These are phyloP conservation scores for Pogostemon cablin DNA, from an alignment of 257 asterid genomes.

Conservation along the genomic window DNA sequence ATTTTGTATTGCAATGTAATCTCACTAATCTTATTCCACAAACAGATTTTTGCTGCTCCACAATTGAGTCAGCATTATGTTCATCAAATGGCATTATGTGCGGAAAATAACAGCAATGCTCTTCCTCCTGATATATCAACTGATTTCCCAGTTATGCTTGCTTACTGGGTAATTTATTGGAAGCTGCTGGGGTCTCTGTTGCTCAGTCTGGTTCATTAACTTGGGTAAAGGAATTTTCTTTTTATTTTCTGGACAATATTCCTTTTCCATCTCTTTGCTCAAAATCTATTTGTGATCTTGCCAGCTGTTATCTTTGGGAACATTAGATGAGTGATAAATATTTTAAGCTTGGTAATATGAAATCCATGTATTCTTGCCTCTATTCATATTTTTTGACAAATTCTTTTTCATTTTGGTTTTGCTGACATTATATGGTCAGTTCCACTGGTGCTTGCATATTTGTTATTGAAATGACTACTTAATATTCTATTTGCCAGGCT, in stretches of 20 bases:
- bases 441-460: too few species aligned
- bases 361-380: constrained; percentile 19
- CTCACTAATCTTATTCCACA: constrained; percentile 32
- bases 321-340: constrained; percentile 1
- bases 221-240: constrained; percentile 56
- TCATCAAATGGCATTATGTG: constrained; percentile 73
- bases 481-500: constrained; percentile 54
- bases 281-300: constrained; percentile 13
- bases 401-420: not conserved
- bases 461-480: constrained; percentile 26
- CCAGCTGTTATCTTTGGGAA: constrained; percentile 13
- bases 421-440: not conserved
- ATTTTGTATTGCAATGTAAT: too few species aligned
- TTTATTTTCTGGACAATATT: constrained; percentile 11
- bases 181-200: constrained; percentile 75
- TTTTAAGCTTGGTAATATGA: constrained; percentile 24
- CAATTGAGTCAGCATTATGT: constrained; percentile 64
- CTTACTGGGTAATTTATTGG: constrained; percentile 84
- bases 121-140: constrained; percentile 70
- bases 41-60: constrained; percentile 77
- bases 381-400: constrained; percentile 7
- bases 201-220: constrained; percentile 68
- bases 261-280: constrained; percentile 26
- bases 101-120: constrained; percentile 60
- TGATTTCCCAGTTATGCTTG: constrained; percentile 89